Evolutionary conservation across 805 yeast genomes (phyloP).

Genomic region (Ogataea nonfermentans): DNA sequence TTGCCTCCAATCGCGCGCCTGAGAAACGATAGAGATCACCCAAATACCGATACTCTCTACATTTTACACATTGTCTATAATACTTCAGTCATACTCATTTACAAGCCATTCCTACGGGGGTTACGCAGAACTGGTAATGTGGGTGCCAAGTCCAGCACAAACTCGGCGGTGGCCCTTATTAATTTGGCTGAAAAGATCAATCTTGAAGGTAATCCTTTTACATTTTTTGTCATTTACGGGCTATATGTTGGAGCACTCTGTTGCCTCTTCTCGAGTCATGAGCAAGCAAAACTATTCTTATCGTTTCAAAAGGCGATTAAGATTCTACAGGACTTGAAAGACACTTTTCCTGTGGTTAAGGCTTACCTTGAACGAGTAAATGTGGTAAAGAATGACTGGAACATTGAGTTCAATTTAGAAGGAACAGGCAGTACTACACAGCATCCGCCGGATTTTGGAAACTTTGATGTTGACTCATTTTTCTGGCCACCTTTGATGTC

Average conservation of each 20-base stretch:
- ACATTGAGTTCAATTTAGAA: background rate
- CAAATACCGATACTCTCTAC: conserved; percentile 1
- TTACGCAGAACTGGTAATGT: background rate
- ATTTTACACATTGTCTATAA: background rate
- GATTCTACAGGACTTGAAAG: background rate
- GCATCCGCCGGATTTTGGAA: background rate
- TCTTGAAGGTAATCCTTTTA: background rate
- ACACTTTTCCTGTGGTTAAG: background rate
- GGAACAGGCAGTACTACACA: background rate
- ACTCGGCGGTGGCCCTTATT: background rate
- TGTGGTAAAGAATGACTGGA: conserved; percentile 3
- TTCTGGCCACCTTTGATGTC: conserved; percentile 1
- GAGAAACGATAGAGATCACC: background rate
- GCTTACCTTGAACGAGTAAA: background rate
- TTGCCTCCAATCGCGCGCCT: conserved; percentile 4
- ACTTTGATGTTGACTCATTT: background rate
- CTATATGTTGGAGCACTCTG: background rate
- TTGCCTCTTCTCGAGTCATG: conserved; percentile 1
- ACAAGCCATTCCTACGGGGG: conserved; percentile 1
- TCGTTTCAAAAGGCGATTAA: background rate
- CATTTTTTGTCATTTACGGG: background rate
- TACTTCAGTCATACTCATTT: background rate
- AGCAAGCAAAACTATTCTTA: background rate
- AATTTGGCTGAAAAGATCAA: background rate
- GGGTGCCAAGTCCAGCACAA: background rate